These are phyloP conservation scores for Pelargonium australe DNA, from an alignment of 441 rosid species.

Conservation along the genomic window DNA sequence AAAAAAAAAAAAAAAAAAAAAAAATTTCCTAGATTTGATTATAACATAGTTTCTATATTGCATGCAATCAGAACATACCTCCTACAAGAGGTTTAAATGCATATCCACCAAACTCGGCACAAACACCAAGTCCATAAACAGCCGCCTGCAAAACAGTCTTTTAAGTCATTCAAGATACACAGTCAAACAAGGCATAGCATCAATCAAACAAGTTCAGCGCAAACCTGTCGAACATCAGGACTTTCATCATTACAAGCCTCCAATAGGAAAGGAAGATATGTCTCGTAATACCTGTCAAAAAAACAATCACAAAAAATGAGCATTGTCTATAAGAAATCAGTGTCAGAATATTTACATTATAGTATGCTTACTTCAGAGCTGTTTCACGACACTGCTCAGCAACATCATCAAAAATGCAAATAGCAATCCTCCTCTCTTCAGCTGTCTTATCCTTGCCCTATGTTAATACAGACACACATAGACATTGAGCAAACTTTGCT, in stretches of 20 bases:
- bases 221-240: constrained; percentile 93
- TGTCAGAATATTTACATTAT: constrained; percentile 1
- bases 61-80: constrained; percentile 38
- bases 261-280: constrained; percentile 87
- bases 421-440: constrained; percentile 98
- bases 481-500: not conserved
- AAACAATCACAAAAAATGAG: constrained; percentile 19
- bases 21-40: not conserved
- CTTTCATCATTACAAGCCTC: constrained; percentile 96
- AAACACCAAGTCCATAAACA: constrained; percentile 97
- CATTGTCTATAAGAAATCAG: constrained; percentile 4
- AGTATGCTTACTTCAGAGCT: constrained; percentile 70
- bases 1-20: too few species aligned
- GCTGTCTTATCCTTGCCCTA: constrained; percentile 98
- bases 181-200: constrained; percentile 7
- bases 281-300: constrained; percentile 76
- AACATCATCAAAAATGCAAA: constrained; percentile 97
- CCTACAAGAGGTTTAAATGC: constrained; percentile 90
- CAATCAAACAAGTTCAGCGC: not conserved
- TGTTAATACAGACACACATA: constrained; percentile 6
- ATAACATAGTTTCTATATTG: not conserved
- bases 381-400: constrained; percentile 96
- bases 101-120: constrained; percentile 96
- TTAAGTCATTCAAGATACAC: constrained; percentile 15
- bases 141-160: constrained; percentile 63